phyloP scores from a whole-genome alignment of 805 yeast genomes.

The Candida pseudoglaebosa region DNA sequence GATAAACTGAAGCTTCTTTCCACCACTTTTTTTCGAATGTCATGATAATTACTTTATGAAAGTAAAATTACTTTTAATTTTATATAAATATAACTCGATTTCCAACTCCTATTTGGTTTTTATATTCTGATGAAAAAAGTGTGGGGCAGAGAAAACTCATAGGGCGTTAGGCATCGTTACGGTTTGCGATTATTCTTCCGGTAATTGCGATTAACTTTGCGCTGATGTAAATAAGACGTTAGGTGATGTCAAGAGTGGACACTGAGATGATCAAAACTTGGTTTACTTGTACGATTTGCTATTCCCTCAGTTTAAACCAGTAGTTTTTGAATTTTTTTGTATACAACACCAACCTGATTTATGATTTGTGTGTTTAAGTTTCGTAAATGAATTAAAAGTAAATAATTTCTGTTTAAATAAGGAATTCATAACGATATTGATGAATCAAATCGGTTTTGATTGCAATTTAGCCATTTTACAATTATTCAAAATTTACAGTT shows the following conservation, averaged over 20 bases:
- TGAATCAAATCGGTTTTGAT: too few relatives aligned
- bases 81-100: neutral
- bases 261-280: neutral
- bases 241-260: neutral
- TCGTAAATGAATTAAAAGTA: too few relatives aligned
- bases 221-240: neutral
- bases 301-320: neutral
- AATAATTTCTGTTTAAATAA: too few relatives aligned
- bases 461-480: too few relatives aligned
- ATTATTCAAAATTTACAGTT: too few relatives aligned
- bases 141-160: neutral
- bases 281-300: neutral
- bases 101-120: neutral
- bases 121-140: neutral
- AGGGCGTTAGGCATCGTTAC: too few relatives aligned
- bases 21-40: conserved; percentile 36
- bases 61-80: neutral
- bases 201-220: neutral
- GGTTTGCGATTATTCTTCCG: neutral
- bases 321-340: too few relatives aligned
- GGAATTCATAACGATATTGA: too few relatives aligned
- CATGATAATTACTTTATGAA: neutral
- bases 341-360: too few relatives aligned
- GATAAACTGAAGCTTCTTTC: conserved; percentile 55
- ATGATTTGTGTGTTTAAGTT: too few relatives aligned